Evolutionary conservation across 352 stramenopile genomes (phyloP), one percentile per base, ranked within the genome.

Genomic region (Pythium myriotylum): DNA sequence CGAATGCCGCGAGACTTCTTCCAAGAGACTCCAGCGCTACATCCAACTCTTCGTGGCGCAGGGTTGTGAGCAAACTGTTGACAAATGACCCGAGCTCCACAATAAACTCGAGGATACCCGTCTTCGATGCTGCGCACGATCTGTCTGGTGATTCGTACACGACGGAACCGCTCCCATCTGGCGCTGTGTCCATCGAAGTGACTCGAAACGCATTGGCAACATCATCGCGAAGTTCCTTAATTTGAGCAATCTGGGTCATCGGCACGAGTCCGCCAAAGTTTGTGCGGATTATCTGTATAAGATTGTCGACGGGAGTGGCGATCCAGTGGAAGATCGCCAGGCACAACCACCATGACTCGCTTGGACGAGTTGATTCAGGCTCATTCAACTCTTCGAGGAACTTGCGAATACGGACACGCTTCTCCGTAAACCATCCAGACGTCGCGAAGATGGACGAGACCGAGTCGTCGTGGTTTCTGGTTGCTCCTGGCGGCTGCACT

Each of bases 301-400:
- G 62, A 19, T 79, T 68, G 41, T 80, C 76, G 9, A 63, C 60
- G 14, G 71, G 70, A 14, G 57, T 51, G 0, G 79, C 74, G 20
- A 91, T 64, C 70, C 74, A 88, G 60, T 84, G 45, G 3, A 85
- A 77, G 13, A 75, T 70, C 1, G 70, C 66, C 37, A 91, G 75
- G 51, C 74, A 79, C 22, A 91, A 40, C 79, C 81, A 91, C 81
- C 81, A 91, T 4, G 68, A 65, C 33, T 69, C 70, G 54, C 74
- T 73, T 0, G 73, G 72, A 2, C 66, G 65, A 20, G 19, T 40
- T 6, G 56, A 62, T 0, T 46, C 42, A 29, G 57, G 27, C 13
- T 46, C 55, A 2, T 72, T 60, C 20, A 59, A 60, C 20, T 75
- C 51, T 10, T 79, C 67, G 17, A 90, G 49, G 35, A 78, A 57